Evolutionary conservation across 257 asterid species (phyloP).

Genomic region (Nicotiana paniculata): DNA sequence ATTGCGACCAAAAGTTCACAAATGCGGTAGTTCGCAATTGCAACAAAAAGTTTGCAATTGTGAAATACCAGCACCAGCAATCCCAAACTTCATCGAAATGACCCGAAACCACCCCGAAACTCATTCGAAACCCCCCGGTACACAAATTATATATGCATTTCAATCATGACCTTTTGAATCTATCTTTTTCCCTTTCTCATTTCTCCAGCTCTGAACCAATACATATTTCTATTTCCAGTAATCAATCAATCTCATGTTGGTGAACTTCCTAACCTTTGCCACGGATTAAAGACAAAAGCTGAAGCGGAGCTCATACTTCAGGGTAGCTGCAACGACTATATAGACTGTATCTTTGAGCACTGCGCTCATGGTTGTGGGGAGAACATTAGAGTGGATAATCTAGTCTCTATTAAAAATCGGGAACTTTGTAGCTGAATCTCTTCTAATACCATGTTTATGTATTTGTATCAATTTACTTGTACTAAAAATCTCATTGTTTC

Average conservation of each 20-base stretch:
- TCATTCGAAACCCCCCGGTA: no score
- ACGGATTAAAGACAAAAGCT: conserved; percentile 61
- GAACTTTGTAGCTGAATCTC: conserved; percentile 58
- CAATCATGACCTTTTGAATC: not conserved
- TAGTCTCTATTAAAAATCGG: conserved; percentile 35
- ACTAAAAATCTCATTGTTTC: not conserved
- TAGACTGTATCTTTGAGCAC: conserved; percentile 72
- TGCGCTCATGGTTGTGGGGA: conserved; percentile 62
- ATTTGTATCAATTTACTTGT: not conserved
- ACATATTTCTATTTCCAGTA: conserved; percentile 38
- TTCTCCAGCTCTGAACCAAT: not conserved
- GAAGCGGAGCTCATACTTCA: conserved; percentile 49
- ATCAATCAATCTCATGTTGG: conserved; percentile 60
- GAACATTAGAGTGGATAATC: conserved; percentile 21
- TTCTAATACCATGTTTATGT: not conserved
- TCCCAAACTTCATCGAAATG: no score
- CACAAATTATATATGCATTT: no score
- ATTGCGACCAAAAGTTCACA: no score
- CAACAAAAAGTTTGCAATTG: no score
- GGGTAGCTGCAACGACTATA: conserved; percentile 84
- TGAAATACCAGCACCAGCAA: no score
- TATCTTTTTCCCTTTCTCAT: not conserved
- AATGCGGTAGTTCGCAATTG: no score
- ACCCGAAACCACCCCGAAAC: no score
- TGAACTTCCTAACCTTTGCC: conserved; percentile 65